phyloP scores from a whole-genome alignment of 2,329 filamentous ascomycete species.

The Orbilia blumenaviensis region DNA sequence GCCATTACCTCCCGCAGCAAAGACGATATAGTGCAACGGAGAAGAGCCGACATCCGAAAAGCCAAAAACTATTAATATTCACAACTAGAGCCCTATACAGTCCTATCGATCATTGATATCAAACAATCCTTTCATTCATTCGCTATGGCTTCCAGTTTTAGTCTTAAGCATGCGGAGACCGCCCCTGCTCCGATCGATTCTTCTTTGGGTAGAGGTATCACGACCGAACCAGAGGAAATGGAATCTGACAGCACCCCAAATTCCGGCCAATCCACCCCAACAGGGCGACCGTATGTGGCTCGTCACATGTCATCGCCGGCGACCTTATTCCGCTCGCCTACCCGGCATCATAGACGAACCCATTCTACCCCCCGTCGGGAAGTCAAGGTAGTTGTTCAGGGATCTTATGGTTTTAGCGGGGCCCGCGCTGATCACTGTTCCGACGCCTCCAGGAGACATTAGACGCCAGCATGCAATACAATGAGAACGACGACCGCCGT shows the following conservation, averaged over 20 bases:
- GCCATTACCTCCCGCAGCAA: neutral
- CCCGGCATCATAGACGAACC: slow-evolving; percentile 56
- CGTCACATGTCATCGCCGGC: slow-evolving; percentile 53
- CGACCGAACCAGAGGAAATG: neutral
- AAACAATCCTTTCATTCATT: neutral
- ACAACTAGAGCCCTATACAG: neutral
- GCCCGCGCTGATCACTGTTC: neutral
- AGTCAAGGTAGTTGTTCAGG: slow-evolving; percentile 52
- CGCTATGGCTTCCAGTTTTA: slow-evolving; percentile 25
- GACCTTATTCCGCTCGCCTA: slow-evolving; percentile 51
- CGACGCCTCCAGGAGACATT: slow-evolving; percentile 53
- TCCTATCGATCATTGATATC: neutral
- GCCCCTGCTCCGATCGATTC: slow-evolving; percentile 31
- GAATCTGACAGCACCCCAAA: slow-evolving; percentile 16
- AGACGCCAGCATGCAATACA: slow-evolving; percentile 56
- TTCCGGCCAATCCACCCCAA: slow-evolving; percentile 43
- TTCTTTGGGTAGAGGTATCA: neutral
- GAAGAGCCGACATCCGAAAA: neutral
- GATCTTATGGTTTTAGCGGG: neutral
- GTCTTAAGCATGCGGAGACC: slow-evolving; percentile 28
- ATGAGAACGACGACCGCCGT: slow-evolving; percentile 56
- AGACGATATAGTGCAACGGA: neutral
- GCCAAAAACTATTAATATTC: neutral
- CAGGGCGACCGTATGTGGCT: slow-evolving; percentile 36
- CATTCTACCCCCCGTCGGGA: slow-evolving; percentile 55